A percentile compares a stretch with the other conserved stretches of the same genome.
Conservation (phyloP, 345 rosid species). For the Noccaea bulbosa region DNA sequence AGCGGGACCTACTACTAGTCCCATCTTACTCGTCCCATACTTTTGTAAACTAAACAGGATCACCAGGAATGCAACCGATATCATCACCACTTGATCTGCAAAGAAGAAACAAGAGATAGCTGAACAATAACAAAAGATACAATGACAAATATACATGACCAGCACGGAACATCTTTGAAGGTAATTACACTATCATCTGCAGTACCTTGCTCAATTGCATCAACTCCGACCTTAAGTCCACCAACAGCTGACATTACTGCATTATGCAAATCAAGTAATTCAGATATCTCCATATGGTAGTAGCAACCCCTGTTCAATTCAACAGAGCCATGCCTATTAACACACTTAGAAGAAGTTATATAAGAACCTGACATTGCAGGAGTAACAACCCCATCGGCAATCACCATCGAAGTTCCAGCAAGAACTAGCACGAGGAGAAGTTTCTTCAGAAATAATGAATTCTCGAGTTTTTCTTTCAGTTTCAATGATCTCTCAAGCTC, state of each 20-base stretch:
- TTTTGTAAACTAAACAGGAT: slow-evolving; percentile 95
- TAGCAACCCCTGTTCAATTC: slow-evolving; percentile 3
- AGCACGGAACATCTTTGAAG: slow-evolving; percentile 12
- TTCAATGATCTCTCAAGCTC: slow-evolving; percentile 97
- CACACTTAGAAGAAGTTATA: slow-evolving; percentile 29
- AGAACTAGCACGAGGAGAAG: slow-evolving; percentile 84
- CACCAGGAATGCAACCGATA: slow-evolving; percentile 88
- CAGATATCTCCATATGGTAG: slow-evolving; percentile 21
- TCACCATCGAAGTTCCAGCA: slow-evolving; percentile 97
- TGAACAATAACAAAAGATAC: slow-evolving; percentile 25
- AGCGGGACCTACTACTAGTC: slow-evolving; percentile 93
- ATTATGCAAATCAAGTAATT: slow-evolving; percentile 37
- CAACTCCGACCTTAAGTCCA: slow-evolving; percentile 87
- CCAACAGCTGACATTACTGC: slow-evolving; percentile 97
- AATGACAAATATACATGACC: slow-evolving; percentile 4
- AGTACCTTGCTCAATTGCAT: slow-evolving; percentile 78
- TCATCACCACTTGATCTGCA: slow-evolving; percentile 95
- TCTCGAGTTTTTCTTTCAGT: slow-evolving; percentile 94
- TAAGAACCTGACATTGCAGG: slow-evolving; percentile 98
- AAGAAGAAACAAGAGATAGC: slow-evolving; percentile 43
- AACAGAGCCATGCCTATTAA: slow-evolving; percentile 20
- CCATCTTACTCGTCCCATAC: slow-evolving; percentile 99
- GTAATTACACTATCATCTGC: slow-evolving; percentile 15
- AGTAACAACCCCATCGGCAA: slow-evolving; percentile 96
- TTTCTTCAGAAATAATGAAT: slow-evolving; percentile 71